Percentiles rank a stretch among this genome's conserved stretches.
Conservation (phyloP, 2,329 filamentous ascomycete genomes). For the Pseudogymnoascus sp. region DNA sequence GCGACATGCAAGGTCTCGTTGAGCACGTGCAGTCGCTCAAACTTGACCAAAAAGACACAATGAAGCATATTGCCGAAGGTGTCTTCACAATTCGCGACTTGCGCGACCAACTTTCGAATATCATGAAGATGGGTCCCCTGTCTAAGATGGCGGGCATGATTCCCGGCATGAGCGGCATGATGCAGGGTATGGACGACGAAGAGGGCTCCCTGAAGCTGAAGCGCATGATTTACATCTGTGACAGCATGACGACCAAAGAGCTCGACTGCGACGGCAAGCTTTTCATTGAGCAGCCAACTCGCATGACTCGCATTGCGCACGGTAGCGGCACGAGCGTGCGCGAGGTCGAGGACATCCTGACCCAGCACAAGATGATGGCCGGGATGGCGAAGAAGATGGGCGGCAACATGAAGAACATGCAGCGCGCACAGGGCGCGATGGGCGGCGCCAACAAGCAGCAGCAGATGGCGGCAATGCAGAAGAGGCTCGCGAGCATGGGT, state of each 20-base stretch:
- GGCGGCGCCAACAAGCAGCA: constrained; percentile 85
- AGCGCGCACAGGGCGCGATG: constrained; percentile 84
- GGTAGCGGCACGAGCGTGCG: constrained; percentile 85
- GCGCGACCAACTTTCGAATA: constrained; percentile 89
- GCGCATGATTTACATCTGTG: constrained; percentile 98
- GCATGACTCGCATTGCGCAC: constrained; percentile 85
- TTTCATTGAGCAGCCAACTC: constrained; percentile 82
- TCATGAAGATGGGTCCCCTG: constrained; percentile 98
- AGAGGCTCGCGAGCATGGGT: constrained; percentile 87
- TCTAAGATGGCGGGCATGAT: constrained; percentile 99
- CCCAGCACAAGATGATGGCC: constrained; percentile 97
- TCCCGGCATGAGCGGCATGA: constrained; percentile 85
- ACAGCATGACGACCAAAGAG: constrained; percentile 95
- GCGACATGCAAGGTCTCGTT: constrained; percentile 88
- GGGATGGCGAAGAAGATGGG: constrained; percentile 99
- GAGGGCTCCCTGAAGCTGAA: constrained; percentile 90
- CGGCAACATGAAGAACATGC: constrained; percentile 96
- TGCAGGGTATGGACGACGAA: constrained; percentile 94
- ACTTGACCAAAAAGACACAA: constrained; percentile 95
- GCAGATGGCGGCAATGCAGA: constrained; percentile 96
- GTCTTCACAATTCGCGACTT: constrained; percentile 94
- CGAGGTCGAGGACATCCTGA: constrained; percentile 94
- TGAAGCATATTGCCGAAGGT: constrained; percentile 96
- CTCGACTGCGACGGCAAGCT: constrained; percentile 92
- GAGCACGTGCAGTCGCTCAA: constrained; percentile 96